Percentiles rank a stretch among this genome's conserved stretches.
These are phyloP conservation scores for Astrothelium subdiscretum DNA, from an alignment of 495 filamentous ascomycete species.

Conservation along the genomic window DNA sequence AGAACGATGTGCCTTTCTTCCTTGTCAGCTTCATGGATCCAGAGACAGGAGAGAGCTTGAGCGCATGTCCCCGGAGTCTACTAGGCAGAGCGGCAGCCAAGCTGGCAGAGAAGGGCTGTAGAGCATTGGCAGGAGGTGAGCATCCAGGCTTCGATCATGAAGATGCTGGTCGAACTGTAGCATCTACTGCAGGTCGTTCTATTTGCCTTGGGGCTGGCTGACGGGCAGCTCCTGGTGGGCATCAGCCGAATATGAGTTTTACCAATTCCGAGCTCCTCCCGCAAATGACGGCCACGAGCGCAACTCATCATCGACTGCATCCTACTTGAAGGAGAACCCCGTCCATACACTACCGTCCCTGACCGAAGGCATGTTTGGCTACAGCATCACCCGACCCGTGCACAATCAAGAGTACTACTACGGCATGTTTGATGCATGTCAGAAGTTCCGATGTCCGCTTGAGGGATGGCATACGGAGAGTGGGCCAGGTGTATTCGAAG, in stretches of 20 bases:
- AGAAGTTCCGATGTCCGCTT: constrained; percentile 67
- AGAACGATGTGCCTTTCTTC: constrained; percentile 86
- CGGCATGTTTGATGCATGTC: constrained; percentile 73
- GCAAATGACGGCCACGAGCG: constrained; percentile 35
- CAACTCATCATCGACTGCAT: constrained; percentile 60
- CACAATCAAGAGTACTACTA: constrained; percentile 96
- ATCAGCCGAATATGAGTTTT: constrained; percentile 94
- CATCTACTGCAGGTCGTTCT: background rate
- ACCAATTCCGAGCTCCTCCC: constrained; percentile 68
- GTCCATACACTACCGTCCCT: constrained; percentile 59
- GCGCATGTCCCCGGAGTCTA: constrained; percentile 72
- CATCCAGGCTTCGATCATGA: constrained; percentile 2
- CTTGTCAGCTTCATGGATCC: constrained; percentile 78
- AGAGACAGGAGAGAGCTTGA: constrained; percentile 54
- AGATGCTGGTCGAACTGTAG: background rate
- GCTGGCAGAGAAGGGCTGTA: constrained; percentile 49
- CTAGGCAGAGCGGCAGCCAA: constrained; percentile 58
- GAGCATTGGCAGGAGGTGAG: constrained; percentile 89
- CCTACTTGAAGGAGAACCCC: constrained; percentile 61
- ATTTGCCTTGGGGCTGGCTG: background rate
- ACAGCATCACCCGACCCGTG: constrained; percentile 81
- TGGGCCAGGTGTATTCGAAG: constrained; percentile 92
- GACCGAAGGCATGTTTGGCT: constrained; percentile 97
- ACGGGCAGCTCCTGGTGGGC: background rate
- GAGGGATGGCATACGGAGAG: constrained; percentile 98